phyloP scores from a whole-genome alignment of 1,284 basidiomycete species.

The Leccinum fuscescens region DNA sequence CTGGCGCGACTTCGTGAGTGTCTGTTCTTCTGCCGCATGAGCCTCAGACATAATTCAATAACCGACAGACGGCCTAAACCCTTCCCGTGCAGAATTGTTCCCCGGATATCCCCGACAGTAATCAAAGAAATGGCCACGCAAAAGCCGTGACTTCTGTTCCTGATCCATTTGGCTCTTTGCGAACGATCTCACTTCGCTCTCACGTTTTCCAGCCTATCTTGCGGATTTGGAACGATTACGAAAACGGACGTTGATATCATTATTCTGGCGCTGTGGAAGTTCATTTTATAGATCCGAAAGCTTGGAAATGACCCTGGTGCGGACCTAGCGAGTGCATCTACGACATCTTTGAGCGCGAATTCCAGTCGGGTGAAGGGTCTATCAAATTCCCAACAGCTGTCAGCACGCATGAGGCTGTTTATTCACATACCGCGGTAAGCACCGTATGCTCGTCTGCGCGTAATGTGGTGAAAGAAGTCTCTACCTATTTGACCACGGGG shows the following conservation, averaged over 20 bases:
- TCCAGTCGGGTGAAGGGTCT: background rate
- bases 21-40: background rate
- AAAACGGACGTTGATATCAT: background rate
- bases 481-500: background rate
- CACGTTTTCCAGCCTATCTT: background rate
- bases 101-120: slow-evolving; percentile 11
- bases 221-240: background rate
- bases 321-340: slow-evolving; percentile 11
- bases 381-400: background rate
- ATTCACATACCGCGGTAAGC: background rate
- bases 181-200: background rate
- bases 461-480: background rate
- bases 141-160: slow-evolving; percentile 3
- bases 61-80: slow-evolving; percentile 19
- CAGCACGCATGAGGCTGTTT: background rate
- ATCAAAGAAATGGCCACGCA: slow-evolving; percentile 13
- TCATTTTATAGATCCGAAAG: background rate
- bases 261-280: background rate
- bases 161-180: background rate
- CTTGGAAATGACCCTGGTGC: background rate
- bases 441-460: background rate
- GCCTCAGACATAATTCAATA: background rate
- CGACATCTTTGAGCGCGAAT: background rate
- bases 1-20: slow-evolving; percentile 16
- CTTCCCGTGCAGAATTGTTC: slow-evolving; percentile 23